Conservation (phyloP, 208 protist species). For the Tetramitus jugosus region DNA sequence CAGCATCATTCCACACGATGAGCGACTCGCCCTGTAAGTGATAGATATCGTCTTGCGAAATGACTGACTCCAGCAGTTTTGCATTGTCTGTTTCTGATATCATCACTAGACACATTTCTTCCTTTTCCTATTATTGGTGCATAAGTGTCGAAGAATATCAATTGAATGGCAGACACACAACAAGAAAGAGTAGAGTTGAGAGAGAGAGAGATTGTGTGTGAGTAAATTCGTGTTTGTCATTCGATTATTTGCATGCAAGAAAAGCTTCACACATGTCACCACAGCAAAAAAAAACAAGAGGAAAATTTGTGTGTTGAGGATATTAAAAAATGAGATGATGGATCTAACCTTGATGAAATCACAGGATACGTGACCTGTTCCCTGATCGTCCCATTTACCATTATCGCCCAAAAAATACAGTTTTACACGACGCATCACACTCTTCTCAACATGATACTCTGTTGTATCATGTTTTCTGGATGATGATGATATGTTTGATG, state of each 20-base stretch:
- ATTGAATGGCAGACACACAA: too few species aligned
- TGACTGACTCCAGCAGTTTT: not conserved
- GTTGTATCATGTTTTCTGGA: too few species aligned
- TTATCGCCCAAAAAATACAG: conserved; percentile 2
- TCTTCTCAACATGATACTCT: not conserved
- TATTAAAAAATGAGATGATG: not conserved
- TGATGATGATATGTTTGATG: too few species aligned
- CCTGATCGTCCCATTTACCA: conserved; percentile 8
- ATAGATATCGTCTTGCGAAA: conserved; percentile 22
- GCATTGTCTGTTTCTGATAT: not conserved
- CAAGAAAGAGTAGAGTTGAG: too few species aligned
- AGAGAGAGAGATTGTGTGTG: too few species aligned
- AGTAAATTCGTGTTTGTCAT: too few species aligned
- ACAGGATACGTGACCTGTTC: not conserved
- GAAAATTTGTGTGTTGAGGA: too few species aligned
- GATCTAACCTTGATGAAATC: not conserved
- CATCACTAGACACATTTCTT: not conserved
- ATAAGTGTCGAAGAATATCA: too few species aligned
- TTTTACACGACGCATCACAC: conserved; percentile 2
- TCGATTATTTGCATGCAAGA: too few species aligned
- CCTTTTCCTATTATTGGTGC: not conserved
- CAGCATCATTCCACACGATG: not conserved
- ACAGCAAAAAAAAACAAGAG: too few species aligned
- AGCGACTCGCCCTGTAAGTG: not conserved
- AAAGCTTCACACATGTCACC: too few species aligned